These are phyloP conservation scores for Saccharomycopsis babjevae DNA, from an alignment of 805 yeast genomes.

Conservation along the genomic window DNA sequence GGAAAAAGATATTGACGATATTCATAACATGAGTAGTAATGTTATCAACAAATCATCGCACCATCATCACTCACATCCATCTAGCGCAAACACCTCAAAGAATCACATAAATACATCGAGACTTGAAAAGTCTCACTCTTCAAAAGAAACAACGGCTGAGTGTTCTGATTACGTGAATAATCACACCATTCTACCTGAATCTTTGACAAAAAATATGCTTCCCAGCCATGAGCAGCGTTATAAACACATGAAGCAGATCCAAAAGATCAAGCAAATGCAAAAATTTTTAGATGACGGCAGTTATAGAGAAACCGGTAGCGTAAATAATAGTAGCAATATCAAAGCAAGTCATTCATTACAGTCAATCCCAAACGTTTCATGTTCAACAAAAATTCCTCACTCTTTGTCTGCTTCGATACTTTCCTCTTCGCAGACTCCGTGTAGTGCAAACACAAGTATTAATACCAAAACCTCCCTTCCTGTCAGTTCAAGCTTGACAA, in stretches of 20 bases:
- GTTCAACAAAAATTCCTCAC: constrained; percentile 5
- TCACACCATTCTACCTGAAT: not conserved
- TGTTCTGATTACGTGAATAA: not conserved
- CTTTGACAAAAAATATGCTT: not conserved
- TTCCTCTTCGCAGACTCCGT: not conserved
- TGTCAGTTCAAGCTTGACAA: not conserved
- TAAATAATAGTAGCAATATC: not conserved
- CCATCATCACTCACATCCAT: not conserved
- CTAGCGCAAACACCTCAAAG: not conserved
- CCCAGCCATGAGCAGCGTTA: constrained; percentile 10
- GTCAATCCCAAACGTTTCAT: not conserved
- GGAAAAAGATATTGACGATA: not conserved
- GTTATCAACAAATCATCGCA: not conserved
- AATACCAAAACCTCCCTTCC: not conserved
- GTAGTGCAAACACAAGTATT: not conserved
- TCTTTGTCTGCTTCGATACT: constrained; percentile 5
- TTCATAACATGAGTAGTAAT: not conserved
- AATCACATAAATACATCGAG: not conserved
- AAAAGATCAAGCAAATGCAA: constrained; percentile 15
- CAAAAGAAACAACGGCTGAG: not conserved
- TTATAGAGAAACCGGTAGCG: not conserved
- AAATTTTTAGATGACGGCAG: not conserved
- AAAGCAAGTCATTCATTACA: not conserved
- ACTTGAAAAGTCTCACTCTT: not conserved
- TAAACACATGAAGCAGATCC: constrained; percentile 14